phyloP scores from a whole-genome alignment of 305 asterid species.

The Fraxinus platypoda region DNA sequence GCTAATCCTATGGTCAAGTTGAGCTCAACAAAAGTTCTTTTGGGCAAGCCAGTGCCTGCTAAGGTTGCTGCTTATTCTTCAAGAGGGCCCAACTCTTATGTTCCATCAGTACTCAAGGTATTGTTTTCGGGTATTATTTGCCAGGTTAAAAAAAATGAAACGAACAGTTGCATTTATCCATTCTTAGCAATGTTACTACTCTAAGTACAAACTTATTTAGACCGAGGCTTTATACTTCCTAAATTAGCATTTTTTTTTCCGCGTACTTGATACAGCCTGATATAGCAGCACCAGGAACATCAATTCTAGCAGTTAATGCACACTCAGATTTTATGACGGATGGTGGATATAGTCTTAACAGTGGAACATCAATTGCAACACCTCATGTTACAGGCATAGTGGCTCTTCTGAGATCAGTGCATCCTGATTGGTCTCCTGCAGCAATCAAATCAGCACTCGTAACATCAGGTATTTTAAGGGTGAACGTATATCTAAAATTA shows the following conservation, averaged over 20 bases:
- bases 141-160: background rate
- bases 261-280: conserved; percentile 11
- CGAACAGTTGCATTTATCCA: no score
- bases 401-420: conserved; percentile 13
- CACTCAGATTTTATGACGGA: background rate
- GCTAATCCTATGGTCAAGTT: background rate
- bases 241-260: background rate
- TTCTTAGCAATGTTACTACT: no score
- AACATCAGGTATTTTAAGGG: background rate
- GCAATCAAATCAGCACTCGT: conserved; percentile 20
- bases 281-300: conserved; percentile 21
- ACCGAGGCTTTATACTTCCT: background rate
- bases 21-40: background rate
- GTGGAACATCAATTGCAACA: conserved; percentile 11
- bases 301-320: background rate
- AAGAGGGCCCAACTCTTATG: conserved; percentile 17
- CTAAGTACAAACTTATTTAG: no score
- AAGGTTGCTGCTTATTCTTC: conserved; percentile 14
- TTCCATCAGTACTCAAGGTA: conserved; percentile 19
- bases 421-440: conserved; percentile 23
- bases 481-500: no score
- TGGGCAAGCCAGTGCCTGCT: conserved; percentile 12
- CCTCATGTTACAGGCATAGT: conserved; percentile 19
- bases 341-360: background rate
- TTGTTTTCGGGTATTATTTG: background rate